Conservation (phyloP, 2,329 filamentous ascomycete species). For the Hypoxylon sp. region DNA sequence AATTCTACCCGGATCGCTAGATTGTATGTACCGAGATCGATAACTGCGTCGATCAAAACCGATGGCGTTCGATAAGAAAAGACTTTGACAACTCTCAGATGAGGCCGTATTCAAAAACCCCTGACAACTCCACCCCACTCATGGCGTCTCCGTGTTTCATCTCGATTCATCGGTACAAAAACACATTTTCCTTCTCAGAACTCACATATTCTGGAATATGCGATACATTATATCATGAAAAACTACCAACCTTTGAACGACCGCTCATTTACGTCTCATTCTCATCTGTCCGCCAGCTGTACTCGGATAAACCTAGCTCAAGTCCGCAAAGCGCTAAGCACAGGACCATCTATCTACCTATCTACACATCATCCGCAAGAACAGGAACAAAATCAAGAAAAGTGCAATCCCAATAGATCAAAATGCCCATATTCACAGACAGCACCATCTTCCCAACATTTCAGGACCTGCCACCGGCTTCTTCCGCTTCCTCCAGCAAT, state of each 20-base stretch:
- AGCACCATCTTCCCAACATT: constrained; percentile 35
- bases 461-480: constrained; percentile 31
- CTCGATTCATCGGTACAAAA: background rate
- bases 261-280: background rate
- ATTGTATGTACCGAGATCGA: too few species aligned
- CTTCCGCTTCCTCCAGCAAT: background rate
- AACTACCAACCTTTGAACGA: background rate
- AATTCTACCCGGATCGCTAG: too few species aligned
- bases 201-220: background rate
- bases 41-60: background rate
- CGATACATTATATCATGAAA: background rate
- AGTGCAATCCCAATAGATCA: background rate
- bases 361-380: background rate
- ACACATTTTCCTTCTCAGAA: background rate
- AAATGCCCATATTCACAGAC: constrained; percentile 40
- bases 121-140: background rate
- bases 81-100: background rate
- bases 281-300: background rate
- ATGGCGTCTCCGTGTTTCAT: constrained; percentile 18
- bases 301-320: background rate
- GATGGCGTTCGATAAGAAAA: background rate
- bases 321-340: background rate
- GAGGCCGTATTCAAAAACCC: background rate
- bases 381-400: background rate
- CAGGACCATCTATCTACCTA: too few species aligned